These are phyloP conservation scores for Macaranga tanarius DNA, from an alignment of 441 rosid species.

Conservation along the genomic window DNA sequence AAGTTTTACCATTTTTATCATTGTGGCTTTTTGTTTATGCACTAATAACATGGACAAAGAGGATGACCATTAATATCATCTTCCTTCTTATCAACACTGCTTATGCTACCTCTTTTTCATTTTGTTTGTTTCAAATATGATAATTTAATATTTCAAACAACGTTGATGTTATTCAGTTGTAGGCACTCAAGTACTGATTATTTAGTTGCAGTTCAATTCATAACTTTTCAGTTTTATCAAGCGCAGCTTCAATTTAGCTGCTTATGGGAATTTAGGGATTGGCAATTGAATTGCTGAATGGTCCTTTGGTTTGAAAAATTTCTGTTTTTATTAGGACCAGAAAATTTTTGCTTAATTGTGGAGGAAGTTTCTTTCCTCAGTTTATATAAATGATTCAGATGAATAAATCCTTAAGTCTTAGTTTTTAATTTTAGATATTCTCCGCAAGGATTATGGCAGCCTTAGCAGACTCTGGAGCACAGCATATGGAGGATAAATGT, in stretches of 20 bases:
- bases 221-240: neutral
- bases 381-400: neutral
- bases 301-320: neutral
- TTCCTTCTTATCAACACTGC: neutral
- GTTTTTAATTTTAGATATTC: too few relatives aligned
- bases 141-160: neutral
- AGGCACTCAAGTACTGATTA: neutral
- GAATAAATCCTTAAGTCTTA: neutral
- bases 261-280: neutral
- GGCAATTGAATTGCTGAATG: neutral
- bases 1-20: neutral
- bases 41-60: neutral
- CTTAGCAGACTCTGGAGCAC: neutral
- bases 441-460: too few relatives aligned
- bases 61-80: neutral
- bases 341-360: neutral
- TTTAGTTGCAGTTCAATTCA: neutral
- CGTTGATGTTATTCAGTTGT: neutral
- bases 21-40: neutral
- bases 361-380: neutral
- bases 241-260: neutral
- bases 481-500: too few relatives aligned
- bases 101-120: neutral
- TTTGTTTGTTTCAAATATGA: neutral
- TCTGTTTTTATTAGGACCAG: neutral